phyloP scores from a whole-genome alignment of 192 early-diverging fungal genomes.

The Entophlyctis helioformis region DNA sequence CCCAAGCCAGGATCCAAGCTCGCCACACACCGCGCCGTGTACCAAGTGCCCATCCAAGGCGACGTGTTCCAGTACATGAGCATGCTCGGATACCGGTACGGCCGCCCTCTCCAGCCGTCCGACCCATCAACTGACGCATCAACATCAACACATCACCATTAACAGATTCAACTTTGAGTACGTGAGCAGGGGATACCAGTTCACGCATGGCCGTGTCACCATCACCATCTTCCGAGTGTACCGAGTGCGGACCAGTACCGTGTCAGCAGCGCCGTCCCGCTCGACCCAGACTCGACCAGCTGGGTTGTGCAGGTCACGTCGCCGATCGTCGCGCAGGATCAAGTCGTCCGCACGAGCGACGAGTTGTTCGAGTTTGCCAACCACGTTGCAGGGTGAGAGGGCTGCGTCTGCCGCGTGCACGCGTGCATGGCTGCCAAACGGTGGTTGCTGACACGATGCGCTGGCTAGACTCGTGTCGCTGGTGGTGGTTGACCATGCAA shows the following conservation, averaged over 20 bases:
- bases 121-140: not conserved
- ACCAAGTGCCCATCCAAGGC: conserved; percentile 46
- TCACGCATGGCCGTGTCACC: conserved; percentile 40
- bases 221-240: conserved; percentile 51
- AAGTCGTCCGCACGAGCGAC: conserved; percentile 33
- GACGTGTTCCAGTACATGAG: conserved; percentile 58
- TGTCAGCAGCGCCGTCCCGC: conserved; percentile 25
- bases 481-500: conserved; percentile 6
- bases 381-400: conserved; percentile 8
- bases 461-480: conserved; percentile 5
- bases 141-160: not conserved
- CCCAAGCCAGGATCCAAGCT: conserved; percentile 39
- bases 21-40: conserved; percentile 50
- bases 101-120: not conserved
- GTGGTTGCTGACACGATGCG: not conserved
- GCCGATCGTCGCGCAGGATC: conserved; percentile 36
- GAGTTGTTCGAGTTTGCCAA: conserved; percentile 36
- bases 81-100: conserved; percentile 59
- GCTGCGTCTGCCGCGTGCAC: too few species aligned
- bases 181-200: conserved; percentile 47
- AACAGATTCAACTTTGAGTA: conserved; percentile 48
- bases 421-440: not conserved
- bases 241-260: conserved; percentile 25
- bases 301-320: conserved; percentile 55
- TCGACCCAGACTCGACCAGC: conserved; percentile 23